Percentiles rank a stretch among this genome's conserved stretches.
phyloP scores from a whole-genome alignment of 2,329 filamentous ascomycete genomes.

The Exophiala sp. region DNA sequence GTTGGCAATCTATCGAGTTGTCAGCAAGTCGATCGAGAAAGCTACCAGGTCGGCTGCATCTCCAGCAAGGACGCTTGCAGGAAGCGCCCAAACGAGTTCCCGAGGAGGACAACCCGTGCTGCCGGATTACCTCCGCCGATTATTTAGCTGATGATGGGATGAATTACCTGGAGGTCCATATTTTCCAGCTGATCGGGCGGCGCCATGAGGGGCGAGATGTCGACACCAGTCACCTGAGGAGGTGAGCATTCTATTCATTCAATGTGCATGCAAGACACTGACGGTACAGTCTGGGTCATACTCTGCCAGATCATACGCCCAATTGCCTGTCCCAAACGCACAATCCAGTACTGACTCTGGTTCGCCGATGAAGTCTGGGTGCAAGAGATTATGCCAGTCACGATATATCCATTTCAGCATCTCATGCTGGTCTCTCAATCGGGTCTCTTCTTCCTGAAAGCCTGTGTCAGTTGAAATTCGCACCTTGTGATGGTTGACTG shows the following conservation, averaged over 20 bases:
- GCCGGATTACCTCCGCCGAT: no score
- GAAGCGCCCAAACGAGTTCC: no score
- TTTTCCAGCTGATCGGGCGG: conserved; percentile 13
- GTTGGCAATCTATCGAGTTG: conserved; percentile 10
- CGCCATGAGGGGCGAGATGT: conserved; percentile 16
- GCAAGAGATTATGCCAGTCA: conserved; percentile 17
- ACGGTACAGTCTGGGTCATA: conserved; percentile 18
- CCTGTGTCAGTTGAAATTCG: not conserved
- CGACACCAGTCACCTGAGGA: conserved; percentile 12
- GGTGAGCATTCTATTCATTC: not conserved
- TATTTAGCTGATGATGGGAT: not conserved
- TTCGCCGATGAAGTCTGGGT: conserved; percentile 11
- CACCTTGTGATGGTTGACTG: not conserved
- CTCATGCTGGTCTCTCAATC: conserved; percentile 16
- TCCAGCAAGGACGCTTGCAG: no score
- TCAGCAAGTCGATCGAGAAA: not conserved
- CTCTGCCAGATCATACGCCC: conserved; percentile 15
- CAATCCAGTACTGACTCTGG: conserved; percentile 17
- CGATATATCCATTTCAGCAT: conserved; percentile 17
- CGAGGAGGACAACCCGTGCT: no score
- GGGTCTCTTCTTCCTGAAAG: conserved; percentile 16
- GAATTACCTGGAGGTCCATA: conserved; percentile 15
- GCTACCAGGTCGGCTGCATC: not conserved
- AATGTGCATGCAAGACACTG: not conserved
- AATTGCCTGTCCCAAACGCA: conserved; percentile 18